Evolutionary conservation across 208 protist species (phyloP), one percentile per base, ranked within the genome.

Genomic region (Naegleria fowleri): DNA sequence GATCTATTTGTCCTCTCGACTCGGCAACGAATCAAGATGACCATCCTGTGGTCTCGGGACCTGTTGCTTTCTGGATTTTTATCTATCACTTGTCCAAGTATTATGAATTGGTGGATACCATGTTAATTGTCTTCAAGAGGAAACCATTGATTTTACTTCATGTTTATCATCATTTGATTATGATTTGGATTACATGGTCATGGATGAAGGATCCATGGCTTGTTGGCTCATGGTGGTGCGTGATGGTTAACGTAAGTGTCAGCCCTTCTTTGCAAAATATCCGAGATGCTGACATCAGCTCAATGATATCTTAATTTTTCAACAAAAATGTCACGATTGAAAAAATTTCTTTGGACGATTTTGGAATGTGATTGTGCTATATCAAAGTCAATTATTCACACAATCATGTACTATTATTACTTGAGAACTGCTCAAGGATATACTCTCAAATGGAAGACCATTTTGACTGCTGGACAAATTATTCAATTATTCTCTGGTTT

Each of bases 71-170:
- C 38, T 90, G 48, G 48, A 6, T 38, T 19, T 76, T 58, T 38
- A 19, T 90, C 38, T 92, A 85, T 36, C 86, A 83, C 15, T 38
- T 91, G 9, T 43, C 48, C 15, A 92, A 93, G 48, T 93, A 91
- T 36, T 92, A 93, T 87, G 92, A 93, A 85, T 90, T 91, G 86
- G 19, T 92, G 3, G 92, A 93, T 43, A 93, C 92, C 0, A 58
- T 92, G 19, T 83, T 93, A 39, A 48, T 93, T 39, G 79, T 89
- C n/a, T 25, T 93, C 5, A 93, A 93, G 58, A 92, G 91, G 85
- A 55, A 91, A 86, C 86, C 67, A 76, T 59, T 93, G 6, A 92
- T 86, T n/a, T 92, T 93, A 33, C 15, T 93, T 36, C 91, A 92
- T 22, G 89, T 93, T 0, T 93, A 89, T 75, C 92, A 93, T 52